Conservation (phyloP, 139 green algal species). For the Chlorella sorokiniana region DNA sequence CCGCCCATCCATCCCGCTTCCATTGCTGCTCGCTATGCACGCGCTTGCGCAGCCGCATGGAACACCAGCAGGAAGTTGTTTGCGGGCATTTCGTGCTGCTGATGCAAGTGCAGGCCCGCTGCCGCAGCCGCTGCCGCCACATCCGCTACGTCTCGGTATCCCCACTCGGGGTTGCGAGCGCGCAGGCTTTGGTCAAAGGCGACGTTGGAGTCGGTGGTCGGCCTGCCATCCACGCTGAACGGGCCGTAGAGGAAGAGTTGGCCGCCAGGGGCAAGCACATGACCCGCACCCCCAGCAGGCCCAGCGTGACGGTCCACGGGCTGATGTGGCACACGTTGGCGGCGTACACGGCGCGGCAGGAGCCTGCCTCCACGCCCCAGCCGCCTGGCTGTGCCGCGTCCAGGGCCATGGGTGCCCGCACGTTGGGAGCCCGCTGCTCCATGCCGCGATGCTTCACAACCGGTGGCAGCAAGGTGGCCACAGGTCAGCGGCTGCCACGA, state of each 20-base stretch:
- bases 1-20: too few species aligned
- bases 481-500: too few species aligned
- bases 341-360: background rate
- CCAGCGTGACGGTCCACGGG: constrained; percentile 50
- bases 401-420: constrained; percentile 44
- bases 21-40: too few species aligned
- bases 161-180: constrained; percentile 51
- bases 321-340: constrained; percentile 55
- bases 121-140: constrained; percentile 28
- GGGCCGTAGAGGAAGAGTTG: constrained; percentile 61
- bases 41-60: too few species aligned
- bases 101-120: constrained; percentile 41
- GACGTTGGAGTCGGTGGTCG: constrained; percentile 55
- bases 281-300: constrained; percentile 54
- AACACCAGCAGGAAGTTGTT: constrained; percentile 67
- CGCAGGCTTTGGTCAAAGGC: constrained; percentile 59
- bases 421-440: constrained; percentile 21
- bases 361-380: constrained; percentile 15
- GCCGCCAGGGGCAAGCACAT: constrained; percentile 12
- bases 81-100: constrained; percentile 57
- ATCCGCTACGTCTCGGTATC: constrained; percentile 62
- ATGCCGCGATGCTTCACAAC: constrained; percentile 34
- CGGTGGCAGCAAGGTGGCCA: background rate
- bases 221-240: constrained; percentile 50
- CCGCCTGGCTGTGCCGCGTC: constrained; percentile 24